These are phyloP conservation scores for Scheffersomyces cryptocercus DNA, from an alignment of 1,139 yeast genomes.

Conservation along the genomic window DNA sequence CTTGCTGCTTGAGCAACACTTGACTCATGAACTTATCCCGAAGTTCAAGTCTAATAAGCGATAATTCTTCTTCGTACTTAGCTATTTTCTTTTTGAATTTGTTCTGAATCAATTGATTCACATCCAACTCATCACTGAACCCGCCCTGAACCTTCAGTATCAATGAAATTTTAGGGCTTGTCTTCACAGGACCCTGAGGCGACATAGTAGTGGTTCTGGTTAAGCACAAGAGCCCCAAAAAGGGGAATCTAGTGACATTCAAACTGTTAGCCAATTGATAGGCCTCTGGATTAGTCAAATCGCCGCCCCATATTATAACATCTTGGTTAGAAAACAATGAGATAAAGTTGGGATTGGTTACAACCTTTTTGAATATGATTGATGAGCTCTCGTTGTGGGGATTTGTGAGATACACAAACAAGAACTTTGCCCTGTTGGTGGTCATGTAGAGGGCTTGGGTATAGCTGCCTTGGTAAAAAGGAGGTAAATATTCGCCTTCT, in stretches of 20 bases:
- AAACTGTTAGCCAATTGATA: conserved; percentile 80
- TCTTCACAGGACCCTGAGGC: conserved; percentile 56
- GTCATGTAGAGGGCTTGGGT: conserved; percentile 72
- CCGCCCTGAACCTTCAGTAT: conserved; percentile 71
- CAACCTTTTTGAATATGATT: conserved; percentile 54
- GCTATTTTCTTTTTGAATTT: conserved; percentile 47
- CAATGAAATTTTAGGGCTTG: conserved; percentile 58
- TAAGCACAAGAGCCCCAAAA: conserved; percentile 66
- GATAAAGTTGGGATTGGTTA: conserved; percentile 55
- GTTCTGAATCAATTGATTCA: conserved; percentile 26
- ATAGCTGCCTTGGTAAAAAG: conserved; percentile 72
- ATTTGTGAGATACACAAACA: conserved; percentile 73
- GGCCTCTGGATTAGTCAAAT: conserved; percentile 76
- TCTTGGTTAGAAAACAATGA: conserved; percentile 44
- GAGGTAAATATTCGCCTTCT: conserved; percentile 27
- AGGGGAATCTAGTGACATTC: conserved; percentile 76
- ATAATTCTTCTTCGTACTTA: conserved; percentile 63
- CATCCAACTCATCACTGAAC: conserved; percentile 36
- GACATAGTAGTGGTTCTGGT: conserved; percentile 58
- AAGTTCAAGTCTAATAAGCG: conserved; percentile 59
- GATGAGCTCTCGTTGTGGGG: conserved; percentile 67
- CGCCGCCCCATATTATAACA: conserved; percentile 85
- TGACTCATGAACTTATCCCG: conserved; percentile 63
- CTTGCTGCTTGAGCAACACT: conserved; percentile 70
- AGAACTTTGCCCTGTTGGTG: conserved; percentile 65